Evolutionary conservation across 2,329 filamentous ascomycete species (phyloP).

Genomic region (Trichoderma sp.): DNA sequence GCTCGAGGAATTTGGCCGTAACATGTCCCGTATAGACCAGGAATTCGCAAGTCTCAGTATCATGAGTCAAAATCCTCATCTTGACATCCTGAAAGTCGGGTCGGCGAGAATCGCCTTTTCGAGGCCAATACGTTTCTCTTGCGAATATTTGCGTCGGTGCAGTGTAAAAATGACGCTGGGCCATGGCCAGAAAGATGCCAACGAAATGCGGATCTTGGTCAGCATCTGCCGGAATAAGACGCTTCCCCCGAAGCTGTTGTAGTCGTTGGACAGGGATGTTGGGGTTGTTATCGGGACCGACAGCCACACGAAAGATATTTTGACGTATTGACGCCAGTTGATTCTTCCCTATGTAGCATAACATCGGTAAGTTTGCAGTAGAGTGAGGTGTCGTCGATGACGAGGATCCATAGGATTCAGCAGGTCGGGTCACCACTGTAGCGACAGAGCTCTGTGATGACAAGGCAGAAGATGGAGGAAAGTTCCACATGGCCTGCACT

Average conservation of each 20-base stretch:
- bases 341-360: constrained; percentile 50
- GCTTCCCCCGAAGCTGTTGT: constrained; percentile 49
- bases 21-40: constrained; percentile 55
- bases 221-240: constrained; percentile 48
- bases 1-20: constrained; percentile 49
- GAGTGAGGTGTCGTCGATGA: constrained; percentile 29
- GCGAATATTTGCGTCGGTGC: constrained; percentile 26
- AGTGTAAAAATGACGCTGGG: constrained; percentile 55
- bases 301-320: constrained; percentile 49
- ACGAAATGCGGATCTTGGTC: constrained; percentile 56
- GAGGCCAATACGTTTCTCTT: constrained; percentile 33
- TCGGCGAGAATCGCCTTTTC: constrained; percentile 26
- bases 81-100: constrained; percentile 50
- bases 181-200: constrained; percentile 57
- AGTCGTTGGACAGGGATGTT: constrained; percentile 53
- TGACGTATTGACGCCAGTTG: constrained; percentile 49
- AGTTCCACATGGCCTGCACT: constrained; percentile 53
- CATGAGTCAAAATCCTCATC: constrained; percentile 53
- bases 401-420: constrained; percentile 33
- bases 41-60: constrained; percentile 51
- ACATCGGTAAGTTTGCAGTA: constrained; percentile 36
- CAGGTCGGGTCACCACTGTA: constrained; percentile 40
- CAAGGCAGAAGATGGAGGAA: constrained; percentile 29
- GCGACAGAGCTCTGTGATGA: constrained; percentile 37
- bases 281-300: constrained; percentile 40